These are phyloP conservation scores for Nematocida sp. DNA, from an alignment of 371 early-diverging fungal species.

Conservation along the genomic window DNA sequence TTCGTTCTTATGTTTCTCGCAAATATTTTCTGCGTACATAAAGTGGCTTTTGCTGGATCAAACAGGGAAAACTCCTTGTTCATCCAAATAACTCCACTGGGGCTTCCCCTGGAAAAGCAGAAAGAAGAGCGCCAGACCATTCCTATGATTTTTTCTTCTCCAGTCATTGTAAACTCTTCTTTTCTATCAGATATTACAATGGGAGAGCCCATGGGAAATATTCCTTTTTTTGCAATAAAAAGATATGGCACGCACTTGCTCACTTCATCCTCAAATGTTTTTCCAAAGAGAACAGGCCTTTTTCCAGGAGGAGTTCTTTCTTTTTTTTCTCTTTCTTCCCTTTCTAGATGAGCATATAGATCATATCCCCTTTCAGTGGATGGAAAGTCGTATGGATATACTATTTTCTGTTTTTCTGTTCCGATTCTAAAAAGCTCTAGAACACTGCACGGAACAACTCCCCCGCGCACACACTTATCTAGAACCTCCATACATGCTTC, in stretches of 20 bases:
- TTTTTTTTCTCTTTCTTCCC: constrained; percentile 1
- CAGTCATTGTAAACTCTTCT: constrained; percentile 37
- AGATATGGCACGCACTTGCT: not conserved
- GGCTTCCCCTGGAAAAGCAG: constrained; percentile 28
- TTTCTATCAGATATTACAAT: not conserved
- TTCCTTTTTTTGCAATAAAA: constrained; percentile 43
- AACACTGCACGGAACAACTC: constrained; percentile 41
- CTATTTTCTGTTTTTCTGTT: constrained; percentile 10
- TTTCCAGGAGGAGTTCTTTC: constrained; percentile 38
- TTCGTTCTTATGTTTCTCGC: not conserved
- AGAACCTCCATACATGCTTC: constrained; percentile 13
- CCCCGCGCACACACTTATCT: constrained; percentile 31
- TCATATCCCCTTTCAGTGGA: constrained; percentile 3
- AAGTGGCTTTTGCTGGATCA: no score
- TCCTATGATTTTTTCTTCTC: constrained; percentile 30
- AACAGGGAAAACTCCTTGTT: no score
- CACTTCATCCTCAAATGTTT: constrained; percentile 3
- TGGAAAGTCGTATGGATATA: constrained; percentile 42
- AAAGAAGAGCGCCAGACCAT: constrained; percentile 29
- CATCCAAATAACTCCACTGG: constrained; percentile 21
- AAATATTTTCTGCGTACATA: no score
- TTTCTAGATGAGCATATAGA: not conserved
- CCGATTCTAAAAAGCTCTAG: constrained; percentile 42
- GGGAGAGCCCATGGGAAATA: constrained; percentile 25
- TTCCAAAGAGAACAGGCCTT: not conserved